Evolutionary conservation across 2,329 filamentous ascomycete genomes (phyloP).

Genomic region (Fusarium sp.): DNA sequence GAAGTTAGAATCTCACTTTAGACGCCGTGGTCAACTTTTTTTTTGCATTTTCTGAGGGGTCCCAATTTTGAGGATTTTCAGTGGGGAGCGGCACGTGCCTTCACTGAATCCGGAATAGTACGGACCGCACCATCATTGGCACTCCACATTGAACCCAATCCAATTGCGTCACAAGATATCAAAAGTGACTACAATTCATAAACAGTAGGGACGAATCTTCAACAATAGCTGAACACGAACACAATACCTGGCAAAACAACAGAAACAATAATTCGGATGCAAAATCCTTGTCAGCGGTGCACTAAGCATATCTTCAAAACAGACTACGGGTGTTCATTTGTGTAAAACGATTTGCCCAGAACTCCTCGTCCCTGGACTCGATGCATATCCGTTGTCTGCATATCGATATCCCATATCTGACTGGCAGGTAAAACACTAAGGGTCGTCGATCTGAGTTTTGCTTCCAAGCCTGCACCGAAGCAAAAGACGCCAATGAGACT

Average conservation of each 20-base stretch:
- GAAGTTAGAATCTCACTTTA: conserved; percentile 28
- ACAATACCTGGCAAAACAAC: background rate
- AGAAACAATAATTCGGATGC: background rate
- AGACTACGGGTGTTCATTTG: conserved; percentile 19
- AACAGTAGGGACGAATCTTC: background rate
- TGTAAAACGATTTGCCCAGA: conserved; percentile 24
- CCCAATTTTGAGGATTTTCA: conserved; percentile 43
- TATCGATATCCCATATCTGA: conserved; percentile 27
- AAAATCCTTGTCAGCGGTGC: background rate
- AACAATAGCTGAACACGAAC: background rate
- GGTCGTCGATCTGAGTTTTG: conserved; percentile 33
- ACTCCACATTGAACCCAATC: conserved; percentile 24
- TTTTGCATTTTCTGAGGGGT: conserved; percentile 41
- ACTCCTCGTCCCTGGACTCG: conserved; percentile 28
- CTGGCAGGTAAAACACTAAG: conserved; percentile 23
- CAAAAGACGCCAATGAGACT: conserved; percentile 27
- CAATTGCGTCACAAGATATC: conserved; percentile 24
- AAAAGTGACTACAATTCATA: conserved; percentile 13
- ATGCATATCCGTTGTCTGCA: conserved; percentile 47
- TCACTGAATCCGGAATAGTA: conserved; percentile 5
- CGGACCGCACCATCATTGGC: background rate
- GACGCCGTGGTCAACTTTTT: conserved; percentile 44
- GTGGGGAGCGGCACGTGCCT: conserved; percentile 51
- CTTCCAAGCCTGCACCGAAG: conserved; percentile 38
- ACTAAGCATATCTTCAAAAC: background rate